A percentile compares a stretch with the other conserved stretches of the same genome.
Evolutionary conservation across 1,284 basidiomycete genomes (phyloP).

Genomic region (Cerrena zonata): DNA sequence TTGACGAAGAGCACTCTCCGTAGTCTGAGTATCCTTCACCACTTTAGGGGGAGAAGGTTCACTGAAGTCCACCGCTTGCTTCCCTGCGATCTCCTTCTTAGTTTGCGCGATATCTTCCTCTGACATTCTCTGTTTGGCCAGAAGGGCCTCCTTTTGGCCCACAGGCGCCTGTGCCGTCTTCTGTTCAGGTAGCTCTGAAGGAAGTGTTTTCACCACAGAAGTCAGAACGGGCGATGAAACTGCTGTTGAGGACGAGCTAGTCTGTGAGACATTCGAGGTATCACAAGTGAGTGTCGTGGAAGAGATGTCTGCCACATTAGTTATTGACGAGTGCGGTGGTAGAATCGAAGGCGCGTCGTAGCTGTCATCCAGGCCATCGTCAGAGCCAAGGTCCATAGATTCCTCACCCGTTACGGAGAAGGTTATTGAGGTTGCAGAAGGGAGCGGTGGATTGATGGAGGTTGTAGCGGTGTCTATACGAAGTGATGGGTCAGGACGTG

Average conservation of each 20-base stretch:
- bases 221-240: background rate
- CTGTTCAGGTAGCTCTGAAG: no score
- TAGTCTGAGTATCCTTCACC: no score
- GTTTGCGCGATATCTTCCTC: conserved; percentile 36
- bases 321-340: background rate
- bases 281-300: background rate
- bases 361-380: conserved; percentile 7
- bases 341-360: background rate
- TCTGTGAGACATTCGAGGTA: background rate
- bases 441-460: background rate
- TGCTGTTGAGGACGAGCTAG: background rate
- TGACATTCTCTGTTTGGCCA: conserved; percentile 37
- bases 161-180: no score
- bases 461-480: background rate
- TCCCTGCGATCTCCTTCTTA: conserved; percentile 29
- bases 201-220: no score
- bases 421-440: background rate
- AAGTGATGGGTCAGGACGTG: background rate
- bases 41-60: no score
- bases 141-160: no score
- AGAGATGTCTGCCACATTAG: no score
- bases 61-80: no score
- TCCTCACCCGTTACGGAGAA: conserved; percentile 2
- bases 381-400: conserved; percentile 11
- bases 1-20: background rate